Percentiles rank a stretch among this genome's conserved stretches.
phyloP scores from a whole-genome alignment of 345 rosid genomes.

The Acer campestre region DNA sequence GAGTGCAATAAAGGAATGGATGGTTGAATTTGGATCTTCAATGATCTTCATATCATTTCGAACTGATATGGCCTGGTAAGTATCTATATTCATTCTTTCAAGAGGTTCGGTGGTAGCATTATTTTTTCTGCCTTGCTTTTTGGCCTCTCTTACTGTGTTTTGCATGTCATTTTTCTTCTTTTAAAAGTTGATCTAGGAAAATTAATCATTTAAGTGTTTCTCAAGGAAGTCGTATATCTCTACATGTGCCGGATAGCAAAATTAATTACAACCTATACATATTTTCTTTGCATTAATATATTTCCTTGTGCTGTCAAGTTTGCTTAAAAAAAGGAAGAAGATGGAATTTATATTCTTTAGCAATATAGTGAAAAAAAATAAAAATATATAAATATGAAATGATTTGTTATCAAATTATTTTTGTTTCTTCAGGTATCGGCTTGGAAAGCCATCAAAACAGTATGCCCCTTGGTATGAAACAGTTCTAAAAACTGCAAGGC shows the following conservation, averaged over 20 bases:
- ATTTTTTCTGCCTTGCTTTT: neutral
- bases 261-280: neutral
- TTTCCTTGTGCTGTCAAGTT: neutral
- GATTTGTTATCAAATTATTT: too few relatives aligned
- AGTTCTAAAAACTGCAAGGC: conserved; percentile 64
- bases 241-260: neutral
- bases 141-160: neutral
- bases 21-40: conserved; percentile 66
- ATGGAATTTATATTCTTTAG: neutral
- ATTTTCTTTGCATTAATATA: neutral
- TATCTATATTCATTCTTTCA: neutral
- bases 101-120: conserved; percentile 15
- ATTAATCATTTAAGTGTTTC: neutral
- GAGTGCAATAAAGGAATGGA: conserved; percentile 85
- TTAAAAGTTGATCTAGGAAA: neutral
- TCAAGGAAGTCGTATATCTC: neutral
- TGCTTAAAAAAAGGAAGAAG: neutral
- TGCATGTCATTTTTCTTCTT: neutral
- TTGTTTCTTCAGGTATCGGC: conserved; percentile 68
- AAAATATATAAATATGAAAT: neutral
- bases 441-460: conserved; percentile 77
- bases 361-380: neutral
- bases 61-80: conserved; percentile 82
- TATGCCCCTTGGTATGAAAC: conserved; percentile 75
- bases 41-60: conserved; percentile 59